phyloP scores from a whole-genome alignment of 352 stramenopile genomes.

The Globisporangium takayamanum region DNA sequence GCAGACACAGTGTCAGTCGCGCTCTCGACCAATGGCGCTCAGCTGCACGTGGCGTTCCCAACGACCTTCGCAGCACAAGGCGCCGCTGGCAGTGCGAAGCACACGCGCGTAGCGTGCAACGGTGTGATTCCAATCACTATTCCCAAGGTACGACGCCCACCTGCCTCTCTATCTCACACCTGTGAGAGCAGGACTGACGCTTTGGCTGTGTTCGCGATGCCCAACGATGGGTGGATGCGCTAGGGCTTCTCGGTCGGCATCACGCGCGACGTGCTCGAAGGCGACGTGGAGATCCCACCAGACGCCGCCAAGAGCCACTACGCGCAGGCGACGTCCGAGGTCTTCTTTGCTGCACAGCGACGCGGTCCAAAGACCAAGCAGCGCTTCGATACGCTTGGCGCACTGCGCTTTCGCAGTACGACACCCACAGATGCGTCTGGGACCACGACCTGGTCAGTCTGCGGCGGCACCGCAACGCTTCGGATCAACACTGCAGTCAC shows the following conservation, averaged over 20 bases:
- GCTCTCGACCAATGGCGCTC: conserved; percentile 2
- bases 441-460: conserved; percentile 20
- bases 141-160: background rate
- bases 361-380: conserved; percentile 11
- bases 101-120: conserved; percentile 10
- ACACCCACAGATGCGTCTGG: background rate
- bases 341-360: conserved; percentile 19
- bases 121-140: conserved; percentile 2
- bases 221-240: background rate
- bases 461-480: conserved; percentile 10
- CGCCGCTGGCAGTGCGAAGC: background rate
- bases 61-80: conserved; percentile 5
- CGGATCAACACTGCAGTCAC: conserved; percentile 28
- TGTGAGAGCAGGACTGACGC: background rate
- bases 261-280: conserved; percentile 15
- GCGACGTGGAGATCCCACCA: conserved; percentile 12
- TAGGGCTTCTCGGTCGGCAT: conserved; percentile 19
- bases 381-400: conserved; percentile 9
- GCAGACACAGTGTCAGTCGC: background rate
- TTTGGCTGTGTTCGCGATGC: background rate
- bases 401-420: conserved; percentile 14
- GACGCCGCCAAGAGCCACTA: conserved; percentile 2
- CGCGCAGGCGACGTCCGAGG: conserved; percentile 15
- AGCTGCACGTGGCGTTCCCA: conserved; percentile 5
- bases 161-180: background rate